Percentiles rank a stretch among this genome's conserved stretches.
These are phyloP conservation scores for Nidularia pulvinata DNA, from an alignment of 768 basidiomycete genomes.

Conservation along the genomic window DNA sequence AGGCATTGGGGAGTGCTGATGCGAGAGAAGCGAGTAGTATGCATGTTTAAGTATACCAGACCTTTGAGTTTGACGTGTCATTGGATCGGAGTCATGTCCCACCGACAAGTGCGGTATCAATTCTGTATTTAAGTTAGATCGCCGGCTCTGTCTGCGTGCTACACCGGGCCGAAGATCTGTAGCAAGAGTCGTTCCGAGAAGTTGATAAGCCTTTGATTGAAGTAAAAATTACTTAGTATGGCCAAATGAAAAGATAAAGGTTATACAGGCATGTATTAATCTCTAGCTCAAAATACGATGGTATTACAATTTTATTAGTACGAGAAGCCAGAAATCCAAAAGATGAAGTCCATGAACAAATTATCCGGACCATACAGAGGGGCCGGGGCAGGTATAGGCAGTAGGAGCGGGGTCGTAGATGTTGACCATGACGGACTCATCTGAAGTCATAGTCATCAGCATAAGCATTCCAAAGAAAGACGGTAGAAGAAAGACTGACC, in stretches of 20 bases:
- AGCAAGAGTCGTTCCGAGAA: not conserved
- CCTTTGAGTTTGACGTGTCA: too few relatives aligned
- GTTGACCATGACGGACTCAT: constrained; percentile 29
- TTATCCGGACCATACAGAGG: not conserved
- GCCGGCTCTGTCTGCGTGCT: too few relatives aligned
- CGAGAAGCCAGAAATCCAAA: not conserved
- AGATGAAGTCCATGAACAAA: not conserved
- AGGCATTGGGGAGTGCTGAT: not conserved
- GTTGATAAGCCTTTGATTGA: not conserved
- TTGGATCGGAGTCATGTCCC: too few relatives aligned
- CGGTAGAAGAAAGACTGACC: constrained; percentile 6
- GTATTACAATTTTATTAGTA: not conserved
- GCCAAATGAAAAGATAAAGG: not conserved
- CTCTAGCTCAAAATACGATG: not conserved
- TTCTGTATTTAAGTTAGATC: too few relatives aligned
- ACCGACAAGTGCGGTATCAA: too few relatives aligned
- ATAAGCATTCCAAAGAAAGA: not conserved
- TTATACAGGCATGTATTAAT: not conserved
- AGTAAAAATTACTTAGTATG: not conserved
- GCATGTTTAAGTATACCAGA: not conserved
- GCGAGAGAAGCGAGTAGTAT: not conserved
- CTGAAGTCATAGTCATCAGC: constrained; percentile 3
- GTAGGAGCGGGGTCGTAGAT: constrained; percentile 17
- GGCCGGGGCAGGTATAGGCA: not conserved
- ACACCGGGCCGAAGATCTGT: not conserved